Conservation (phyloP, 2,329 filamentous ascomycete species). For the Bipolaris sorokiniana region DNA sequence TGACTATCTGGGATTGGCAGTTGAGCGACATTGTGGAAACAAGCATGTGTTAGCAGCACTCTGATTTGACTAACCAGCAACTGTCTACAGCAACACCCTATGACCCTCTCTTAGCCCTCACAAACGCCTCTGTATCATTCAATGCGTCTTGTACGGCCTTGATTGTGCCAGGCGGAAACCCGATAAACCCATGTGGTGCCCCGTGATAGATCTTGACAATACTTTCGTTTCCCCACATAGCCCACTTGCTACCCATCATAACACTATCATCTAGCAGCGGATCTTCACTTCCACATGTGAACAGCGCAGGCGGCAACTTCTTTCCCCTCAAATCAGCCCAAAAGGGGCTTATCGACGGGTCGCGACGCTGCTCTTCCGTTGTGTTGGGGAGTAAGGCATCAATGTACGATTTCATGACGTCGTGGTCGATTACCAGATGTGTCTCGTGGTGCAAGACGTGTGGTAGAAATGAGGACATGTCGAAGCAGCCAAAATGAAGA, state of each 20-base stretch:
- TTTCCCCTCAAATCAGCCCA: slow-evolving; percentile 53
- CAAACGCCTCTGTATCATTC: slow-evolving; percentile 50
- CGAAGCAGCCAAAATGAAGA: slow-evolving; percentile 61
- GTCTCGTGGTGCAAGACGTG: slow-evolving; percentile 48
- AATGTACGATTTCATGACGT: slow-evolving; percentile 56
- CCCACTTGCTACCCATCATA: slow-evolving; percentile 62
- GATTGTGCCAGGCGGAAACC: slow-evolving; percentile 47
- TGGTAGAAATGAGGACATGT: slow-evolving; percentile 55
- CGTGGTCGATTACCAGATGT: slow-evolving; percentile 54
- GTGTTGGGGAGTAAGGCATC: slow-evolving; percentile 55
- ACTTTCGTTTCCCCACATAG: slow-evolving; percentile 57
- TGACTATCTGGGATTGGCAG: too few relatives aligned
- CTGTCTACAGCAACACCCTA: neutral
- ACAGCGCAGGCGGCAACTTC: slow-evolving; percentile 60
- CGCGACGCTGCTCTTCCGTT: slow-evolving; percentile 49
- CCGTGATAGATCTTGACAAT: slow-evolving; percentile 62
- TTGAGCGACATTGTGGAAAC: too few relatives aligned
- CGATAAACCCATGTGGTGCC: slow-evolving; percentile 60
- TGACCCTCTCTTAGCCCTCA: slow-evolving; percentile 39
- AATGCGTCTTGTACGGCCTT: slow-evolving; percentile 48
- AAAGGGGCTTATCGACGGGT: slow-evolving; percentile 58
- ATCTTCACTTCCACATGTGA: slow-evolving; percentile 62
- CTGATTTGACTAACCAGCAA: neutral
- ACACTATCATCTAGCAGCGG: slow-evolving; percentile 60
- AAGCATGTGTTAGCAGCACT: neutral